Percentiles rank a stretch among this genome's conserved stretches.
phyloP scores from a whole-genome alignment of 768 basidiomycete genomes.

The Favolaschia claudopus region DNA sequence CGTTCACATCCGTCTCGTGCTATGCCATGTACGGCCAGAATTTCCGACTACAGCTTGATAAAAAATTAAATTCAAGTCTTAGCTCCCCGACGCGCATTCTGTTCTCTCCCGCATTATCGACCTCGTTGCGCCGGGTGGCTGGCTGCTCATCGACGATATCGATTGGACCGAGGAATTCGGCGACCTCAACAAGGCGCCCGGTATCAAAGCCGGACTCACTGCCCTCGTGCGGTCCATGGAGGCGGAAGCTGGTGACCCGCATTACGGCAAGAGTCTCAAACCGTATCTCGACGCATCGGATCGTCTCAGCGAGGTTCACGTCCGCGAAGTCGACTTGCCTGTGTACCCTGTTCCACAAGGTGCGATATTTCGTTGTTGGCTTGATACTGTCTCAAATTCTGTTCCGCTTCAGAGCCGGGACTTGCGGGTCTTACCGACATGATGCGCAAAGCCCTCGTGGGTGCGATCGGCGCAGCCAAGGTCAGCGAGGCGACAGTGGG shows the following conservation, averaged over 20 bases:
- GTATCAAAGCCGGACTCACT: constrained; percentile 3
- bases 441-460: constrained; percentile 13
- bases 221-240: constrained; percentile 15
- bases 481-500: constrained; percentile 5
- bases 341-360: constrained; percentile 5
- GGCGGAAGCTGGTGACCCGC: constrained; percentile 9
- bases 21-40: constrained; percentile 27
- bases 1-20: constrained; percentile 31
- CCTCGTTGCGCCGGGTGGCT: constrained; percentile 33
- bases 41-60: background rate
- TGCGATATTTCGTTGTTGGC: background rate
- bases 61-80: background rate
- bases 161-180: background rate
- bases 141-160: constrained; percentile 33
- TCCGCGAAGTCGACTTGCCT: constrained; percentile 11
- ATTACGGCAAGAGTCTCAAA: constrained; percentile 9
- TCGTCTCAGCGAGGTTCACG: background rate
- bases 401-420: constrained; percentile 2
- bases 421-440: constrained; percentile 4
- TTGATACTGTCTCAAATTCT: no score
- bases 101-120: constrained; percentile 22
- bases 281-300: constrained; percentile 9
- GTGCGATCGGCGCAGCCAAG: constrained; percentile 11
- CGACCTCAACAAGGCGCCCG: constrained; percentile 12
- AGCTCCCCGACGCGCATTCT: constrained; percentile 29